Percentiles rank a stretch among this genome's conserved stretches.
phyloP scores from a whole-genome alignment of 345 rosid genomes.

The Salix suchowensis region DNA sequence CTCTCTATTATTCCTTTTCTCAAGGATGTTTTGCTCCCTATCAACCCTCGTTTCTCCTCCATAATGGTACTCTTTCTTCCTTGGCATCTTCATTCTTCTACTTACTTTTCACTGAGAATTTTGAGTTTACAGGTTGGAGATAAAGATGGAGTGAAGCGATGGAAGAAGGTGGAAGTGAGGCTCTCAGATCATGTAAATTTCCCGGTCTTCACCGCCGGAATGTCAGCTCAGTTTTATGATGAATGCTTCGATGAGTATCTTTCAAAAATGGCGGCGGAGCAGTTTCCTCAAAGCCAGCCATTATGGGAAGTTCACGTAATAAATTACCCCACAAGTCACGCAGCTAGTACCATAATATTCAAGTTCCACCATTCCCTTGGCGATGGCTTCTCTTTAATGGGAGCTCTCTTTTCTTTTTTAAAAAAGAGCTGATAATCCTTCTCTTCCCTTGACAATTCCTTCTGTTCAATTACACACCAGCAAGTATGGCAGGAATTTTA shows the following conservation, averaged over 20 bases:
- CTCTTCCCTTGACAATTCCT: slow-evolving; percentile 41
- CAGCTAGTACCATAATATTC: slow-evolving; percentile 31
- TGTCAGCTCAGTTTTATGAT: slow-evolving; percentile 32
- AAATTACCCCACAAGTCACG: slow-evolving; percentile 33
- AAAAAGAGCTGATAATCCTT: slow-evolving; percentile 48
- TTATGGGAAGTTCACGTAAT: slow-evolving; percentile 51
- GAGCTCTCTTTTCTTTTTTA: slow-evolving; percentile 50
- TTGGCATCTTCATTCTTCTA: background rate
- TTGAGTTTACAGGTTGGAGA: slow-evolving; percentile 23
- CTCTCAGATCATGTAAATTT: slow-evolving; percentile 25
- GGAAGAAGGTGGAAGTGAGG: slow-evolving; percentile 38
- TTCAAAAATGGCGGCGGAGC: slow-evolving; percentile 24
- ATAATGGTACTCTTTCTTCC: slow-evolving; percentile 24
- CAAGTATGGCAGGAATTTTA: background rate
- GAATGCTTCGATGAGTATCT: slow-evolving; percentile 26
- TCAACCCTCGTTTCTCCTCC: slow-evolving; percentile 43
- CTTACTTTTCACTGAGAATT: background rate
- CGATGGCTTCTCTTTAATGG: slow-evolving; percentile 50
- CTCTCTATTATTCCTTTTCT: slow-evolving; percentile 4
- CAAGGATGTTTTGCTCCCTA: slow-evolving; percentile 27
- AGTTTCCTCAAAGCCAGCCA: slow-evolving; percentile 32
- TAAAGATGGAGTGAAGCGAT: slow-evolving; percentile 19
- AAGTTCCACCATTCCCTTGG: slow-evolving; percentile 60
- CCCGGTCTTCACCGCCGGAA: slow-evolving; percentile 29
- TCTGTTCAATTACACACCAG: background rate